Evolutionary conservation across 805 yeast genomes (phyloP), one percentile per base, ranked within the genome.

Genomic region (Yamadazyma phyllophila): DNA sequence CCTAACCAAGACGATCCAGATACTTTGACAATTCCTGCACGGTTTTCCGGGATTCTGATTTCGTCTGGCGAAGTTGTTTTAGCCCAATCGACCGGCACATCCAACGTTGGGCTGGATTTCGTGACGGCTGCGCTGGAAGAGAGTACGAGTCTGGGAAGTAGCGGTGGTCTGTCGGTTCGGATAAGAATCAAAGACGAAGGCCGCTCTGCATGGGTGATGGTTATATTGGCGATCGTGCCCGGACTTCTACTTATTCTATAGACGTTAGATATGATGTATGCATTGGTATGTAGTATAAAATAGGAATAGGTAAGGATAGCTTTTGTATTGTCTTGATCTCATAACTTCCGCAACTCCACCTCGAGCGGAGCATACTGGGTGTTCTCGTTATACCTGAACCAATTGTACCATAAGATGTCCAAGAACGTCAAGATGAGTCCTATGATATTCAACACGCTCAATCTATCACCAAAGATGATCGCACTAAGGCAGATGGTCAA

Each of bases 361-460:
- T 34, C 39, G 30, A 44, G 12, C 36, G 36, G 41, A 8, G 32
- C 27, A 12, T 44, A 36, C 35, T 42, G 24, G 24, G 24, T 36
- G 31, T 39, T 41, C 20, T 49, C 42, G n/a, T 50, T 43, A 50
- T 61, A 63, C 50, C 95, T 69, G 60, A 78, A 83, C 55, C 76
- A 77, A 62, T 92, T 92, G 65, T 94, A 94, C 80, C 91, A 86
- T 14, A 80, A 67, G 26, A 94, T 91, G 57, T 94, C 96, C 2
- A 74, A 59, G 42, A 94, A 69, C 0, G 97, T 89, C 7, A 92
- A 66, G 0, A 76, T 51, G 57, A 94, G 74, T 0, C 99, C 99
- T 7, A 85, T 44, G 40, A 80, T 66, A 65, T 94, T 94, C 44
- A 87, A 63, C 14, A 75, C 58, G 7, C 86, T 80, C 41, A 94